Evolutionary conservation across 1,139 yeast genomes (phyloP), one percentile per base, ranked within the genome.

Genomic region (Lodderomyces margitis): DNA sequence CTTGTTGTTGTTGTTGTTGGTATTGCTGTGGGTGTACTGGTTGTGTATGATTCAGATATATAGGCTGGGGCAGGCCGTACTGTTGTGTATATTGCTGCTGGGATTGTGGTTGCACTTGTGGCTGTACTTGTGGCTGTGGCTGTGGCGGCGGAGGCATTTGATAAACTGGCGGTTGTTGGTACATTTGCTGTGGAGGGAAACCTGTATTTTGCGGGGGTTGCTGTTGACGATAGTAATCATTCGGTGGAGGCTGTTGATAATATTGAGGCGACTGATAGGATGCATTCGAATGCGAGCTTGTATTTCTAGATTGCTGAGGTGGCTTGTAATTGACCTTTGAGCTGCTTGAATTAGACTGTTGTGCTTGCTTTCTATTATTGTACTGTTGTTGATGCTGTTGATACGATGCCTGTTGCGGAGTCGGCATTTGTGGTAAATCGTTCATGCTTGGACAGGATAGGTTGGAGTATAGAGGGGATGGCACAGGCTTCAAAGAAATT

Each of bases 401-500:
- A 48, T 70, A 69, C 3, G 72, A 37, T 4, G 37, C 43, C 36
- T 37, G 74, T 56, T 67, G 72, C 1, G 78, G 78, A 21, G 78
- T 72, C 6, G 77, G 78, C 53, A 70, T 71, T 56, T 64, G 57
- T 21, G 78, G 78, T 48, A 72, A 60, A 33, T 71, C 76, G 59
- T 71, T 67, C 51, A 61, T 59, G 3, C 9, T 36, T 10, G 24
- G 28, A 17, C 15, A 4, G 3, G 9, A 5, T 25, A 12, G 30
- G 5, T 12, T 25, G 16, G n/a, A 5, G 5, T 25, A 5, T 25
- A 9, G 15, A 9, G 15, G 12, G n/a, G 16, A 4, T 12, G 12
- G 16, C 9, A 12, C 30, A 25, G 12, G 5, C n/a, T n/a, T 25
- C 30, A 12, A 25, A 5, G 15, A 15, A 9, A 15, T 3, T 6